These are phyloP conservation scores for Aureobasidium sp. DNA, from an alignment of 2,329 filamentous ascomycete species.

Conservation along the genomic window DNA sequence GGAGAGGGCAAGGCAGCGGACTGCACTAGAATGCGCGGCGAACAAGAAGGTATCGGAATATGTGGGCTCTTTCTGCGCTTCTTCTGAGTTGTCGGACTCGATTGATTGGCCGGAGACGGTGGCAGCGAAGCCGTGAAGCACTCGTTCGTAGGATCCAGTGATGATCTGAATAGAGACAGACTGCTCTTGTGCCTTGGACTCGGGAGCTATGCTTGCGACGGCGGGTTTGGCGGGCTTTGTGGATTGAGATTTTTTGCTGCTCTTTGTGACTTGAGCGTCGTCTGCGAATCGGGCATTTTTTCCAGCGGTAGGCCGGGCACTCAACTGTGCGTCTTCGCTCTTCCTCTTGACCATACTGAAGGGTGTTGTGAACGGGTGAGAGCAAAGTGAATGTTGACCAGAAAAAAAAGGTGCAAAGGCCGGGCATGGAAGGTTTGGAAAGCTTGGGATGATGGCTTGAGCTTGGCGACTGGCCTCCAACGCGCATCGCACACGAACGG, in stretches of 20 bases:
- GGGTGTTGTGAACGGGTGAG: background rate
- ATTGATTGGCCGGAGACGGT: slow-evolving; percentile 46
- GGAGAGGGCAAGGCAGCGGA: slow-evolving; percentile 82
- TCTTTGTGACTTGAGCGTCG: background rate
- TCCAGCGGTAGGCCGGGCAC: background rate
- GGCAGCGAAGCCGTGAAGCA: slow-evolving; percentile 85
- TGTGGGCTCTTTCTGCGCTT: slow-evolving; percentile 37
- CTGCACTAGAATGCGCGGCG: slow-evolving; percentile 82
- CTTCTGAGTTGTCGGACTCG: slow-evolving; percentile 21
- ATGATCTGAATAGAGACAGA: slow-evolving; percentile 66
- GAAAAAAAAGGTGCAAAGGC: slow-evolving; percentile 7
- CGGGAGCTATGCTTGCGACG: background rate
- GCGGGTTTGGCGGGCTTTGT: background rate
- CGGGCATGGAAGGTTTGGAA: background rate
- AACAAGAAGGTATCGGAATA: slow-evolving; percentile 95
- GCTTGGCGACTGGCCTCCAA: background rate
- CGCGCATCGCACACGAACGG: background rate
- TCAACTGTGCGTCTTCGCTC: slow-evolving; percentile 17
- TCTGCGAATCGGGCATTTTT: slow-evolving; percentile 15
- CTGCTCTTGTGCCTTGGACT: background rate
- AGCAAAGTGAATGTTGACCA: background rate
- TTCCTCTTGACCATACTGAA: slow-evolving; percentile 23
- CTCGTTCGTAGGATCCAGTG: slow-evolving; percentile 86
- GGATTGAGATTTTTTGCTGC: slow-evolving; percentile 1
- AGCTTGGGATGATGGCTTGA: background rate